Conservation (phyloP, 2,329 filamentous ascomycete species). For the Ilyonectria mors-panacis region DNA sequence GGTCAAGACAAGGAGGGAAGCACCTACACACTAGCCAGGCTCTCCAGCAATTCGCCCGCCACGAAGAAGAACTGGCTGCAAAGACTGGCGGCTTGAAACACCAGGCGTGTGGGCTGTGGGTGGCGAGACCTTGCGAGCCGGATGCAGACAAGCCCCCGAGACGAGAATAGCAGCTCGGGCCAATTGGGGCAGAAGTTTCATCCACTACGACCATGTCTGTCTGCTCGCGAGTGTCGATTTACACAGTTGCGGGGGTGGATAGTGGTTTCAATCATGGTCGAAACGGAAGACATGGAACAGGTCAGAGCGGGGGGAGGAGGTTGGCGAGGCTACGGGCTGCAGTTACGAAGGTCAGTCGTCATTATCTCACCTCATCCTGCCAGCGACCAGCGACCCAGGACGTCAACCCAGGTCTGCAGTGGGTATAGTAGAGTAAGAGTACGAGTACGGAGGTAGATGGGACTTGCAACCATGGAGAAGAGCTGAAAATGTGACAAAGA, state of each 20-base stretch:
- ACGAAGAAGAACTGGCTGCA: not conserved
- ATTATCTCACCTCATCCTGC: constrained; percentile 9
- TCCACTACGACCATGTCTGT: constrained; percentile 1
- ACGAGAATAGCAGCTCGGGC: constrained; percentile 22
- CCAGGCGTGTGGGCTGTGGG: constrained; percentile 1
- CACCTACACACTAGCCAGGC: not conserved
- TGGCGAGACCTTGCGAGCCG: not conserved
- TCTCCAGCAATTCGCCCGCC: not conserved
- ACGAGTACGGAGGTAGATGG: not conserved
- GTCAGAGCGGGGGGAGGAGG: not conserved
- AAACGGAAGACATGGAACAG: constrained; percentile 4
- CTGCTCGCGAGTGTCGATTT: not conserved
- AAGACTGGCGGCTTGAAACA: constrained; percentile 6
- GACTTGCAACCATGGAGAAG: not conserved
- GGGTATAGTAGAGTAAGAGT: not conserved
- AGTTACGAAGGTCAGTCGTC: not conserved
- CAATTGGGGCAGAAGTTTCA: constrained; percentile 10
- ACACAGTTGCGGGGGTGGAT: not conserved
- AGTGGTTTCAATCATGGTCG: not conserved
- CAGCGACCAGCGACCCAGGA: not conserved
- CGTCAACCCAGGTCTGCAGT: not conserved
- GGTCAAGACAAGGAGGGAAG: not conserved
- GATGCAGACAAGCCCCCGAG: constrained; percentile 3
- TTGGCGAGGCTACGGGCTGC: not conserved
- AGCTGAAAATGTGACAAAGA: not conserved